Evolutionary conservation across 345 rosid species (phyloP).

Genomic region (Corchorus olitorius): DNA sequence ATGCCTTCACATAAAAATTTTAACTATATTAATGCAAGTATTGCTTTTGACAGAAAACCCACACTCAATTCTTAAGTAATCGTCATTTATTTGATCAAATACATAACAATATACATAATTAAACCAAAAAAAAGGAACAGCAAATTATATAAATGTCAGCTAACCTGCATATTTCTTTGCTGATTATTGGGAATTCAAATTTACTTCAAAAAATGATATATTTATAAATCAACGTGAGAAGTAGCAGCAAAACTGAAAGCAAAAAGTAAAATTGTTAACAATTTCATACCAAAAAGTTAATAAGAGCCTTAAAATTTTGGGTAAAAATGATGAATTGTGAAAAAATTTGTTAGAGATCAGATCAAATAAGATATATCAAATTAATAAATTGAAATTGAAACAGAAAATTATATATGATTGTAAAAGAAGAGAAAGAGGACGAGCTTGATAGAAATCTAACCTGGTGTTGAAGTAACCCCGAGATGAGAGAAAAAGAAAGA

Average conservation of each 20-base stretch:
- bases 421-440: neutral
- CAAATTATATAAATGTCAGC: neutral
- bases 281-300: neutral
- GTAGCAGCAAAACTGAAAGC: conserved; percentile 2
- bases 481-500: neutral
- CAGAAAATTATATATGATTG: neutral
- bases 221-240: conserved; percentile 2
- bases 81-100: neutral
- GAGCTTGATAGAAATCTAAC: conserved; percentile 13
- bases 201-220: neutral
- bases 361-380: neutral
- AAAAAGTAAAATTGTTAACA: neutral
- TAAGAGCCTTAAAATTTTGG: neutral
- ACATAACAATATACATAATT: neutral
- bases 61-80: neutral
- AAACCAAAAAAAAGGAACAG: neutral
- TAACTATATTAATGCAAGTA: neutral
- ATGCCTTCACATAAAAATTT: conserved; percentile 49
- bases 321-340: neutral
- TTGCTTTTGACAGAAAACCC: neutral
- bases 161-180: conserved; percentile 19
- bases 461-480: neutral
- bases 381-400: neutral
- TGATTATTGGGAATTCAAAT: neutral
- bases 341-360: neutral